Evolutionary conservation across 371 early-diverging fungal species (phyloP).

Genomic region (Mucor lusitanicus): DNA sequence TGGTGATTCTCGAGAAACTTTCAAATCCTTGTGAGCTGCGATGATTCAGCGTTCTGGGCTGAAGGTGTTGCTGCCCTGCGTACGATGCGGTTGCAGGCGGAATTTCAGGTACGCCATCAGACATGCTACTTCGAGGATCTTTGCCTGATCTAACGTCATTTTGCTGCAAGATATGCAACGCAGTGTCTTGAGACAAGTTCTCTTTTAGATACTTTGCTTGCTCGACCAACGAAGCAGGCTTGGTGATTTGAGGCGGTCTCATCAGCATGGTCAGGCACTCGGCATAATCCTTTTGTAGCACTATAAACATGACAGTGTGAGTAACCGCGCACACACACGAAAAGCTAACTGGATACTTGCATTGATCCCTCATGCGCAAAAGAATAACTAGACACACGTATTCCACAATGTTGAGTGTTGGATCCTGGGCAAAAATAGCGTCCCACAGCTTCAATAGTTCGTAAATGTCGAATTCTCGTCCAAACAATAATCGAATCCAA

Average conservation of each 20-base stretch:
- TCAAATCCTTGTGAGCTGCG: constrained; percentile 24
- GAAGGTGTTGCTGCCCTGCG: neutral
- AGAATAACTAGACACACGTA: constrained; percentile 82
- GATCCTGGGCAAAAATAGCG: constrained; percentile 81
- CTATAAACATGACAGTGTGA: constrained; percentile 32
- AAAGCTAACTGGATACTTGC: constrained; percentile 43
- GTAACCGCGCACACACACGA: neutral
- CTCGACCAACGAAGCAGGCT: constrained; percentile 58
- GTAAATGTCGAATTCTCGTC: constrained; percentile 81
- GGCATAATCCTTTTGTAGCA: constrained; percentile 76
- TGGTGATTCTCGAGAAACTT: constrained; percentile 39
- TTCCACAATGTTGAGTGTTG: constrained; percentile 73
- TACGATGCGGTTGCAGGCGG: neutral
- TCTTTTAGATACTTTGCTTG: constrained; percentile 69
- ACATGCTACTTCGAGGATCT: constrained; percentile 40
- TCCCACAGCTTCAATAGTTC: constrained; percentile 87
- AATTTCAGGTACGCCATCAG: constrained; percentile 24
- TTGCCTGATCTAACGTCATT: constrained; percentile 57
- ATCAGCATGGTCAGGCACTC: constrained; percentile 76
- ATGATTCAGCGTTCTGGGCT: constrained; percentile 18
- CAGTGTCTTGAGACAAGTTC: constrained; percentile 50
- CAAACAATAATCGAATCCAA: constrained; percentile 93
- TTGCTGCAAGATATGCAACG: constrained; percentile 59
- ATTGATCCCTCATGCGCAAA: constrained; percentile 71
- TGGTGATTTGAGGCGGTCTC: constrained; percentile 68